Evolutionary conservation across 2,329 filamentous ascomycete species (phyloP).

Genomic region (Claviceps quebecensis): DNA sequence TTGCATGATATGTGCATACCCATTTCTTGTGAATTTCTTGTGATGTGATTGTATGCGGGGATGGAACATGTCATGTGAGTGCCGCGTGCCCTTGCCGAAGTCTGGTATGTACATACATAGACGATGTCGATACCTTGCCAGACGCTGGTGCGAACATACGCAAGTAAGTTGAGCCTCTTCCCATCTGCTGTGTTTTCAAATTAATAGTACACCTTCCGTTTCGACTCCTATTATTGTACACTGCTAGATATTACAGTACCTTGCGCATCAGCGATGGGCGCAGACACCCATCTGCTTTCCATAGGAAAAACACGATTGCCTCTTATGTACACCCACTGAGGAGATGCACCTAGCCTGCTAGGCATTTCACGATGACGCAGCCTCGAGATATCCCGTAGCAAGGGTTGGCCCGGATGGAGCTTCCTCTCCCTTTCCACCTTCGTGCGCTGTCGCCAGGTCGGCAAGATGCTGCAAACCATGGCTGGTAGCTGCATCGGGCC

Average conservation of each 20-base stretch:
- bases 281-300: background rate
- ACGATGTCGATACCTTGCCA: too few relatives aligned
- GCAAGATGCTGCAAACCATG: conserved; percentile 47
- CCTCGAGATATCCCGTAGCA: conserved; percentile 22
- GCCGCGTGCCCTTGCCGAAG: too few relatives aligned
- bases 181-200: background rate
- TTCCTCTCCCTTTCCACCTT: conserved; percentile 18
- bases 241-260: background rate
- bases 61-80: too few relatives aligned
- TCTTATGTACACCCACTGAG: background rate
- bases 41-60: too few relatives aligned
- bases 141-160: too few relatives aligned
- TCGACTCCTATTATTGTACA: background rate
- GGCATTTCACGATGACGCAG: conserved; percentile 2
- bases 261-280: background rate
- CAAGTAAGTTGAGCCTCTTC: background rate
- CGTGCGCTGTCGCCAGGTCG: conserved; percentile 36
- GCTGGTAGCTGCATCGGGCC: conserved; percentile 27
- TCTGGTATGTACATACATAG: too few relatives aligned
- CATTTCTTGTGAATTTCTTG: too few relatives aligned
- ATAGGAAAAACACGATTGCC: background rate
- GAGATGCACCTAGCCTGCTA: background rate
- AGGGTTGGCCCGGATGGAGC: conserved; percentile 20
- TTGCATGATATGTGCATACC: too few relatives aligned
- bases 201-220: background rate